Evolutionary conservation across 2,329 filamentous ascomycete genomes (phyloP).

Genomic region (Apiospora arundinis): DNA sequence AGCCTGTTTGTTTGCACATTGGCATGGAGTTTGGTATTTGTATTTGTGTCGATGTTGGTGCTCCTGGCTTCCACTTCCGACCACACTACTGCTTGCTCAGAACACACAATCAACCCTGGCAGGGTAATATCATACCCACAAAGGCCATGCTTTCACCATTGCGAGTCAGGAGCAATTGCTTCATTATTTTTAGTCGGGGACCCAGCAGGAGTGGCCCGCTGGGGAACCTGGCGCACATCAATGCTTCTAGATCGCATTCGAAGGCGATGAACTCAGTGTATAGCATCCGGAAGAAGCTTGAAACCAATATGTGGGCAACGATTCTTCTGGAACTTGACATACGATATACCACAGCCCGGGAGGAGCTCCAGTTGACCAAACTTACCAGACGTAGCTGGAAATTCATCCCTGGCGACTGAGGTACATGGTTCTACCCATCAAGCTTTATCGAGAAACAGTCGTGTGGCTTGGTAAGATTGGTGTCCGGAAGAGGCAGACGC

Average conservation of each 20-base stretch:
- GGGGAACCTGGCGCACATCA: not conserved
- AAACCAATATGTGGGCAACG: too few relatives aligned
- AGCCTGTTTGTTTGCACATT: not conserved
- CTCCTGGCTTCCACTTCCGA: not conserved
- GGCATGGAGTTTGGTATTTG: not conserved
- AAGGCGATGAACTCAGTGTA: not conserved
- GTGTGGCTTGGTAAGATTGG: not conserved
- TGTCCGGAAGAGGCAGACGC: not conserved
- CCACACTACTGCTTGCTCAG: not conserved
- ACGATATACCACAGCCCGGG: not conserved
- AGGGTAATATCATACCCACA: not conserved
- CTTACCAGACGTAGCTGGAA: not conserved
- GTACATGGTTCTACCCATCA: too few relatives aligned
- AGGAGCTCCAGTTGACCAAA: not conserved
- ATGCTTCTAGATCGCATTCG: not conserved
- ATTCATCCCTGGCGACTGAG: not conserved
- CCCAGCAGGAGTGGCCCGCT: not conserved
- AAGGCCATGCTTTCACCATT: not conserved
- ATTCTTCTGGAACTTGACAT: not conserved
- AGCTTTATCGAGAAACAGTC: too few relatives aligned
- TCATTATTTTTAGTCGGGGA: not conserved
- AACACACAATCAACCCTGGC: not conserved
- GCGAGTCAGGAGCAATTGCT: not conserved
- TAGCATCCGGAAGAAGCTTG: not conserved
- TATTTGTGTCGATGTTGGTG: not conserved